These are phyloP conservation scores for Oryza australiensis DNA, from an alignment of 176 grass and related monocot species.

Conservation along the genomic window DNA sequence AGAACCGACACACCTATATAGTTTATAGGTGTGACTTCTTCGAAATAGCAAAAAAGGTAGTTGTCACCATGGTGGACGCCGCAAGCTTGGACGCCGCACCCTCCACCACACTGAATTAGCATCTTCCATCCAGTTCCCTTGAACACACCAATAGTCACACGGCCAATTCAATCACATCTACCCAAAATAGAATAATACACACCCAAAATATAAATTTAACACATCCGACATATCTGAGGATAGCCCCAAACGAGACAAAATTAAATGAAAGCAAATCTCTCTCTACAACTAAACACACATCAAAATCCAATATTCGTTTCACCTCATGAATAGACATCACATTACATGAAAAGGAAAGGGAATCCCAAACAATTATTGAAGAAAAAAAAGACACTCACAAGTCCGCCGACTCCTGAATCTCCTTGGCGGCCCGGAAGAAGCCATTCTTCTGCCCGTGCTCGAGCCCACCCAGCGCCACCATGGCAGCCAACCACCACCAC, in stretches of 20 bases:
- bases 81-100: too few species aligned
- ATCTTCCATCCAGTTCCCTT: background rate
- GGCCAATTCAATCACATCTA: background rate
- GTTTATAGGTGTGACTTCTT: too few species aligned
- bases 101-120: too few species aligned
- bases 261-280: too few species aligned
- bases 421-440: constrained; percentile 77
- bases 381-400: constrained; percentile 56
- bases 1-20: too few species aligned
- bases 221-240: background rate
- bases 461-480: constrained; percentile 59
- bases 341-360: background rate
- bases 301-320: constrained; percentile 10
- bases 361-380: background rate
- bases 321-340: too few species aligned
- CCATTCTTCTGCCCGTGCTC: constrained; percentile 90
- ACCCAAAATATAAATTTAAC: background rate
- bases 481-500: constrained; percentile 25
- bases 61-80: too few species aligned
- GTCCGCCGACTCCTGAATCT: constrained; percentile 81
- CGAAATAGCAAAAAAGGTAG: too few species aligned
- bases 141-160: background rate
- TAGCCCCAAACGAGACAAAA: background rate
- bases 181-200: background rate
- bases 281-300: background rate